A percentile compares a stretch with the other conserved stretches of the same genome.
Conservation (phyloP, 2,329 filamentous ascomycete genomes). For the Thielaviopsis euricoi region DNA sequence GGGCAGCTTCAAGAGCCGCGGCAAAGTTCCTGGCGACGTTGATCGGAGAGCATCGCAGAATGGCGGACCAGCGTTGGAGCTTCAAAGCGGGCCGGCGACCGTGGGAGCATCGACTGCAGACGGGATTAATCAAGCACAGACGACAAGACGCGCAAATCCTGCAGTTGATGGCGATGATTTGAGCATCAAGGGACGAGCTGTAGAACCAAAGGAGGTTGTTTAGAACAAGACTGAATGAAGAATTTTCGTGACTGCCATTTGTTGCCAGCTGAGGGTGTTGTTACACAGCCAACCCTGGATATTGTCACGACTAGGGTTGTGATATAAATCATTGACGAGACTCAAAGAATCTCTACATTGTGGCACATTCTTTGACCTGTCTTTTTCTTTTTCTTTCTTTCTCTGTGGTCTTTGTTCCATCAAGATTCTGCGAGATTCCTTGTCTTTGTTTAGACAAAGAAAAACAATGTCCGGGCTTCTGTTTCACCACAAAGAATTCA, state of each 20-base stretch:
- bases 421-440: neutral
- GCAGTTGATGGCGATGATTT: neutral
- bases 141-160: neutral
- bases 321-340: neutral
- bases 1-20: conserved; percentile 15
- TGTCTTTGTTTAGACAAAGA: neutral
- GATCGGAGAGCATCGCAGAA: conserved; percentile 17
- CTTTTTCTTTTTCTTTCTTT: neutral
- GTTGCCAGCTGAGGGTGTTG: neutral
- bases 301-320: neutral
- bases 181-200: neutral
- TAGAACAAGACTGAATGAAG: neutral
- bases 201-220: neutral
- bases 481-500: neutral
- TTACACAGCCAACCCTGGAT: neutral
- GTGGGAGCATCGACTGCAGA: neutral
- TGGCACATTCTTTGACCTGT: neutral
- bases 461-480: neutral
- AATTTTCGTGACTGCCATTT: neutral
- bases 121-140: too few relatives aligned
- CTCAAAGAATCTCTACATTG: neutral
- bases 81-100: neutral
- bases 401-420: neutral
- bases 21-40: conserved; percentile 27
- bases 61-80: neutral